These are phyloP conservation scores for Suhomyces bribrorum DNA, from an alignment of 1,139 yeast genomes.

Conservation along the genomic window DNA sequence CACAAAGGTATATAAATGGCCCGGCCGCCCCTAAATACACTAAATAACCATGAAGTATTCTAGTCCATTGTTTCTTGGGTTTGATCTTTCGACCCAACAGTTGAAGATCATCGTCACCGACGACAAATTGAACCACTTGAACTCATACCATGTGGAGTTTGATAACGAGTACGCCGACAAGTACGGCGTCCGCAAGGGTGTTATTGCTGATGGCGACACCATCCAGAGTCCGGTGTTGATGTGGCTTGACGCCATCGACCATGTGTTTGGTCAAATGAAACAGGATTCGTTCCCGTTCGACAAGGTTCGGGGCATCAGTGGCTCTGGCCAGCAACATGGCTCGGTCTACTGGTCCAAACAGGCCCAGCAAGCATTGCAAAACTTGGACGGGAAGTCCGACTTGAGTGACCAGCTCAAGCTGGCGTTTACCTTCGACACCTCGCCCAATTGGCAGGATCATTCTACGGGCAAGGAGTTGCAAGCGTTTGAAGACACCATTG, in stretches of 20 bases:
- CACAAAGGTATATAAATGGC: background rate
- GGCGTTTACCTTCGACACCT: constrained; percentile 62
- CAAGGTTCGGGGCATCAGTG: constrained; percentile 69
- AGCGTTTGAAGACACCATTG: constrained; percentile 60
- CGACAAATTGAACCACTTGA: constrained; percentile 50
- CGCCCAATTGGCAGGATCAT: constrained; percentile 97
- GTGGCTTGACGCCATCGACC: constrained; percentile 87
- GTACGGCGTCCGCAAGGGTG: constrained; percentile 73
- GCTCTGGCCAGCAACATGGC: constrained; percentile 94
- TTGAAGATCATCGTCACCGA: constrained; percentile 72
- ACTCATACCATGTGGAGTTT: constrained; percentile 68
- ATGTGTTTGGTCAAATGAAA: constrained; percentile 58
- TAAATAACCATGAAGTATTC: background rate
- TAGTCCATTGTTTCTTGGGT: constrained; percentile 56
- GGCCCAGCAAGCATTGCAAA: constrained; percentile 43
- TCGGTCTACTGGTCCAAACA: constrained; percentile 73
- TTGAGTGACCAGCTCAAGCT: constrained; percentile 47
- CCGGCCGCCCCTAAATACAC: background rate
- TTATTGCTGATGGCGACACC: constrained; percentile 50
- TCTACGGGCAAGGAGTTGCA: constrained; percentile 72
- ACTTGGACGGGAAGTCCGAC: constrained; percentile 22
- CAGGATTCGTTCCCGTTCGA: constrained; percentile 55
- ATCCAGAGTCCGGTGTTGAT: constrained; percentile 79
- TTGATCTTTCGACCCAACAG: constrained; percentile 90
- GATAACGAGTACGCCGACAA: constrained; percentile 58